Base-by-base conservation (phyloP, 495 filamentous ascomycete genomes). In the Penicillium psychrofluorescens region DNA sequence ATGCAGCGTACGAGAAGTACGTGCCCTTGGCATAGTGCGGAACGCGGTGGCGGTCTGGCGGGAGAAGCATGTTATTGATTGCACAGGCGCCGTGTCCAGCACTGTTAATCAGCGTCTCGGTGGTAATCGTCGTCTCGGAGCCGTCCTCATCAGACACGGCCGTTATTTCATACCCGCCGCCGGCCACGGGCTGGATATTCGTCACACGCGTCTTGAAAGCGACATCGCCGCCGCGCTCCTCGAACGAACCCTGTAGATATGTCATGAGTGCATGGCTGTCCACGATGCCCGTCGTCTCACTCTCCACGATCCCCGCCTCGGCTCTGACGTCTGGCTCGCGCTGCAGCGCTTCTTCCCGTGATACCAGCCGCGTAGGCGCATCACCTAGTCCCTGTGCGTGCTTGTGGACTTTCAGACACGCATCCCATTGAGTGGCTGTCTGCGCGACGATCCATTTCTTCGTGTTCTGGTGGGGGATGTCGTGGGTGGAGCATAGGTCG, bases 371-470 rank as follows among this genome's bases (percentile, higher is more conserved):
- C 22, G 84, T 87, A 8, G 90, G 88, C 0, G 94, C 85, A 43
- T 58, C 55, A 36, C 68, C 75, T 40, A 92, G 73, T 22, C 70
- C 61, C 28, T 71, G 62, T 12, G 88, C 83, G 40, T 85, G 82
- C 10, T 69, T 68, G 55, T 90, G 81, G 11, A 92, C 64, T 11
- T 71, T 72, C 35, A 85, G 56, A 2, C 90, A 76, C 1, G 75
- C 78, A 22, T 72, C 76, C 64, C 76, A 78, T 60, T 96, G 85
- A 32, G 70, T 63, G 8, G 69, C 66, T 38, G 78, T 81, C 66
- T 98, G 94, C 2, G 92, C 91, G 1, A 98, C 83, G 51, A 98
- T 83, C 89, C 94, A 95, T 73, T 98, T 98, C 36, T 88, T 89
- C 13, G 76, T 82, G 57, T 83, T 84, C 45, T 70, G 70, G 68